Conservation (phyloP, 257 asterid genomes). For the Jaltomata sinuosa region DNA sequence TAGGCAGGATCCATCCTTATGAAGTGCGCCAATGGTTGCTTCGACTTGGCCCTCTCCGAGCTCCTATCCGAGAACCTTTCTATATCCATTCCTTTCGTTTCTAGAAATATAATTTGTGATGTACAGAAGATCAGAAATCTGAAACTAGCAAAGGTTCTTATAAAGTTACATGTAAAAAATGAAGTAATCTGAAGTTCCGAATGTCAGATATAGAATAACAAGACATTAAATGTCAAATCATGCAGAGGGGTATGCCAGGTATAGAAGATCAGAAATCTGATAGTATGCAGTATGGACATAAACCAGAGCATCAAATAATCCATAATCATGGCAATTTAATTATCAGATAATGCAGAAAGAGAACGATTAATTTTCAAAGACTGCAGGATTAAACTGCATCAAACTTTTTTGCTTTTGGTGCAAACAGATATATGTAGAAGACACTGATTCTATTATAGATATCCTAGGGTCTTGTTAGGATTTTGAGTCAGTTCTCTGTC, state of each 20-base stretch:
- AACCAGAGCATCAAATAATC: neutral
- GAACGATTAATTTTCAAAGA: neutral
- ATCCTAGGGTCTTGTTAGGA: too few relatives aligned
- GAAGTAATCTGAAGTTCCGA: neutral
- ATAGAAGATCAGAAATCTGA: neutral
- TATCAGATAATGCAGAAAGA: neutral
- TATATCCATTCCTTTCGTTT: constrained; percentile 31
- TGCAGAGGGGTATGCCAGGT: neutral
- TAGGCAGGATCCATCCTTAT: constrained; percentile 35
- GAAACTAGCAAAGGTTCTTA: neutral
- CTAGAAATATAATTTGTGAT: constrained; percentile 18
- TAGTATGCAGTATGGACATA: neutral
- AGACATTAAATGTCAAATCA: neutral
- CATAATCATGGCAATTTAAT: neutral
- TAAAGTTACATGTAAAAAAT: neutral
- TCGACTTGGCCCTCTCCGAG: constrained; percentile 8
- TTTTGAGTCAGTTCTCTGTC: too few relatives aligned
- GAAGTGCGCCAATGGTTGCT: constrained; percentile 36
- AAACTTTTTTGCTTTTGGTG: too few relatives aligned
- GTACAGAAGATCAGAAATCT: neutral
- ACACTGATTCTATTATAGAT: too few relatives aligned
- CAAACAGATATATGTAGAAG: too few relatives aligned
- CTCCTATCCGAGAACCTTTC: constrained; percentile 47
- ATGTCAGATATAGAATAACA: neutral
- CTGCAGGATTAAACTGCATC: too few relatives aligned